Evolutionary conservation across 129 eudicot genomes (phyloP), one percentile per base, ranked within the genome.

Genomic region (Lactuca sativa): DNA sequence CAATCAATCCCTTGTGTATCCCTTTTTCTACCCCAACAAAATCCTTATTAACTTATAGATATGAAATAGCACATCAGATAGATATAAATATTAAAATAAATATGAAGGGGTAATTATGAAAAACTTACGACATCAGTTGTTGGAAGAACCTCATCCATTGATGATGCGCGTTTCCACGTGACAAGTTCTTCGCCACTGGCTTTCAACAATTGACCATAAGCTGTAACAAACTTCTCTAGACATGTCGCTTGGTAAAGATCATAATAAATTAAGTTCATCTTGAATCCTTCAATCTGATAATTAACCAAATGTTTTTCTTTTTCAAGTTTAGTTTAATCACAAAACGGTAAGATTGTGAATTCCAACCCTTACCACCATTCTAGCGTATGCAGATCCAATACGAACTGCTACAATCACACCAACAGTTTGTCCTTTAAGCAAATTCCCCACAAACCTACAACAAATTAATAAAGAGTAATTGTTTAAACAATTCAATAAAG

Each of bases 391-490:
- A 66, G 96, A 92, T 74, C 98, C 98, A 59, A 92, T 92, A 18
- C 98, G 95, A 72, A 96, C 98, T 31, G 98, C 98, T 80, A 96
- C 96, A 82, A 92, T 92, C 52, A 92, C 96, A 55, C 96, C 98
- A 61, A 92, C 98, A 7, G 98, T 92, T 68, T 92, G 98, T 52
- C 98, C 98, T 80, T 89, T 92, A 10, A 92, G 98, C 82, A 92
- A 89, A 79, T 92, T 89, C 5, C 98, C 98, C 34, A 92, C 98
- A 80, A 89, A 92, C 79, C 98, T 92, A 74, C 25, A 62, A 34
- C 52, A 41, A 15, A 32, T 36, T 4, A 2, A 36, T 36, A 36
- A 36, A 36, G 38, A 4, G 36, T 41, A 40, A 40, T 9, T 63
- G 68, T 10, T 36, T 52, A 58, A 43, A 33, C n/a, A 55, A 67